These are phyloP conservation scores for Sporobolomyces phaffii DNA, from an alignment of 768 basidiomycete species.

Conservation along the genomic window DNA sequence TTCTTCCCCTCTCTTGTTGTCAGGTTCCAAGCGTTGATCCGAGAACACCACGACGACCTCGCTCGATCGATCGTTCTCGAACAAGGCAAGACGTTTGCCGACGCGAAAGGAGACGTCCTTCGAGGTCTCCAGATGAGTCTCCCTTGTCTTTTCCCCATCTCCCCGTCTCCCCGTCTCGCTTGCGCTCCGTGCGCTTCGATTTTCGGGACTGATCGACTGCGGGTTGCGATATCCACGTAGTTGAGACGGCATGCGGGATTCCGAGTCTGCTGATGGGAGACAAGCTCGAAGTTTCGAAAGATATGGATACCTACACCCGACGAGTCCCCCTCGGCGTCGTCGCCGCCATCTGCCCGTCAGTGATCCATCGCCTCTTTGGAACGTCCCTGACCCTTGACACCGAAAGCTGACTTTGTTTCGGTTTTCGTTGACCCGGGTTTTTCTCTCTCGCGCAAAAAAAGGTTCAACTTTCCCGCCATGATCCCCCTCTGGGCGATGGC, in stretches of 20 bases:
- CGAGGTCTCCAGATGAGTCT: constrained; percentile 58
- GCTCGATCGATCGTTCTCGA: constrained; percentile 53
- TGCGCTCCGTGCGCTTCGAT: no score
- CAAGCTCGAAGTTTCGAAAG: constrained; percentile 84
- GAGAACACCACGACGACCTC: constrained; percentile 75
- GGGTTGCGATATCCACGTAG: constrained; percentile 65
- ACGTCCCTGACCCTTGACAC: no score
- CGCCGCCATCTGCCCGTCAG: constrained; percentile 56
- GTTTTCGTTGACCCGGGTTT: neutral
- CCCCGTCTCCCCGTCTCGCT: constrained; percentile 42
- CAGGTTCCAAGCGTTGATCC: constrained; percentile 80
- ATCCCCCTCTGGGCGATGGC: constrained; percentile 90
- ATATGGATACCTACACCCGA: constrained; percentile 85
- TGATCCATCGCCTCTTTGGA: neutral
- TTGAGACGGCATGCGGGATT: constrained; percentile 61
- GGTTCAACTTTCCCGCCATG: constrained; percentile 57
- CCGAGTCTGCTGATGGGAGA: constrained; percentile 82
- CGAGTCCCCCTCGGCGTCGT: constrained; percentile 81
- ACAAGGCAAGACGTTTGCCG: constrained; percentile 89
- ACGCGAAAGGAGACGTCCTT: constrained; percentile 90
- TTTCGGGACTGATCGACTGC: constrained; percentile 81
- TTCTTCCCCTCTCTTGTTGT: neutral
- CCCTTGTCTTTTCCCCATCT: neutral
- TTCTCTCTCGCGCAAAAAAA: neutral
- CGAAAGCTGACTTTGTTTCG: no score